These are phyloP conservation scores for Hanseniaspora thailandica DNA, from an alignment of 805 yeast genomes.

Conservation along the genomic window DNA sequence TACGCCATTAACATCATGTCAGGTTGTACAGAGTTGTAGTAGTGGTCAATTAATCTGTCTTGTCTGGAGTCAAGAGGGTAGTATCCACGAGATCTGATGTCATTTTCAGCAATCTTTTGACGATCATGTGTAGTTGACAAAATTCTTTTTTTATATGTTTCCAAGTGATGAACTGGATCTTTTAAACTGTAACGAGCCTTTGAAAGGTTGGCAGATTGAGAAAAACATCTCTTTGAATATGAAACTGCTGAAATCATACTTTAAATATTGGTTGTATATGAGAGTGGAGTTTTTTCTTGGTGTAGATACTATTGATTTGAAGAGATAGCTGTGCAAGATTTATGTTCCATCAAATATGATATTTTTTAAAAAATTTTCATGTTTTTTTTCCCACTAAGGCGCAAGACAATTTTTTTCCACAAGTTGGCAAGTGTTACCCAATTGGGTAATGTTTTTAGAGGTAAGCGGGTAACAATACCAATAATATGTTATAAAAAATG, in stretches of 20 bases:
- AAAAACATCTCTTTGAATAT: constrained; percentile 6
- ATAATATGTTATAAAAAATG: too few species aligned
- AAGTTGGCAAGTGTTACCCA: too few species aligned
- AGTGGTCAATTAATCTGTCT: constrained; percentile 72
- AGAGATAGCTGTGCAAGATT: too few species aligned
- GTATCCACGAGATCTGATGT: constrained; percentile 67
- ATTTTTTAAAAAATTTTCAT: too few species aligned
- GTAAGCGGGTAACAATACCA: too few species aligned
- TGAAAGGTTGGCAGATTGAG: constrained; percentile 10
- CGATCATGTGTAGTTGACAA: constrained; percentile 67
- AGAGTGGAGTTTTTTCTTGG: too few species aligned
- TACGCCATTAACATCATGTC: constrained; percentile 72
- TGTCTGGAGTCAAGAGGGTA: constrained; percentile 63
- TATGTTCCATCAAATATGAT: too few species aligned
- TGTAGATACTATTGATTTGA: too few species aligned
- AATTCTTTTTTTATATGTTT: constrained; percentile 59
- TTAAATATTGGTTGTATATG: neutral
- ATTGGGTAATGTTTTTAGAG: too few species aligned
- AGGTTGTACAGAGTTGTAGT: constrained; percentile 56
- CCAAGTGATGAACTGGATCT: constrained; percentile 84
- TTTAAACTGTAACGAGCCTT: constrained; percentile 60
- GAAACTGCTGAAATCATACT: neutral
- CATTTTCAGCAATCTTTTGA: constrained; percentile 53
- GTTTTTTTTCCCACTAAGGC: too few species aligned
- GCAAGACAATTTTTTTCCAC: too few species aligned